phyloP scores from a whole-genome alignment of 2,329 filamentous ascomycete species.

The Apiospora hydei region DNA sequence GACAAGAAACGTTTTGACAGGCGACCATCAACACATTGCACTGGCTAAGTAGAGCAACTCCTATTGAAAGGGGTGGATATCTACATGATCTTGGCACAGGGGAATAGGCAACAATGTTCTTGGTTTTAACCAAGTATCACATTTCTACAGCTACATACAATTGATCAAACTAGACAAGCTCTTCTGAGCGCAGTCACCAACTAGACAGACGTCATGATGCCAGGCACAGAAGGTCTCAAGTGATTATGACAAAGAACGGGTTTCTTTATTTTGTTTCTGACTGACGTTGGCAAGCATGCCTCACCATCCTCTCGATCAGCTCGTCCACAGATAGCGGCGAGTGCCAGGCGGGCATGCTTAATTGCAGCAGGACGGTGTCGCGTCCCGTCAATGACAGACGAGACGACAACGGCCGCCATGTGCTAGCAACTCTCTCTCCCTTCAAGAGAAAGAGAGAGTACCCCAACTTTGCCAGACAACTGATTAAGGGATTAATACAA shows the following conservation, averaged over 20 bases:
- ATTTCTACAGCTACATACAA: not conserved
- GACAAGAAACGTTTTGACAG: not conserved
- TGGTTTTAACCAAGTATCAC: not conserved
- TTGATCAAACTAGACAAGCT: not conserved
- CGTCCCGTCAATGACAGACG: not conserved
- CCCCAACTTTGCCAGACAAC: conserved; percentile 1
- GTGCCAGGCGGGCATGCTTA: conserved; percentile 5
- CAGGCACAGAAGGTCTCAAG: not conserved
- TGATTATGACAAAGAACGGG: not conserved
- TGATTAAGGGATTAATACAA: conserved; percentile 17
- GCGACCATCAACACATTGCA: not conserved
- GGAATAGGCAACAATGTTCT: not conserved
- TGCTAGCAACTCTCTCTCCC: not conserved
- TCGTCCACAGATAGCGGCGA: not conserved
- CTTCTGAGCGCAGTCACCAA: not conserved
- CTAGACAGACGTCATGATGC: not conserved
- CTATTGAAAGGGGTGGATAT: not conserved
- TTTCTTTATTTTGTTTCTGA: not conserved
- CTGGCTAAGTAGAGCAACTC: not conserved
- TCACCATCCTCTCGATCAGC: not conserved
- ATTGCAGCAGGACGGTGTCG: not conserved
- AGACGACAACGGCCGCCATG: not conserved
- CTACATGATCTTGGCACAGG: not conserved
- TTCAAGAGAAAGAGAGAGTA: not conserved
- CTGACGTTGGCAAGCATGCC: conserved; percentile 14